phyloP scores from a whole-genome alignment of 1,139 yeast genomes.

The Arxiozyma bovina region DNA sequence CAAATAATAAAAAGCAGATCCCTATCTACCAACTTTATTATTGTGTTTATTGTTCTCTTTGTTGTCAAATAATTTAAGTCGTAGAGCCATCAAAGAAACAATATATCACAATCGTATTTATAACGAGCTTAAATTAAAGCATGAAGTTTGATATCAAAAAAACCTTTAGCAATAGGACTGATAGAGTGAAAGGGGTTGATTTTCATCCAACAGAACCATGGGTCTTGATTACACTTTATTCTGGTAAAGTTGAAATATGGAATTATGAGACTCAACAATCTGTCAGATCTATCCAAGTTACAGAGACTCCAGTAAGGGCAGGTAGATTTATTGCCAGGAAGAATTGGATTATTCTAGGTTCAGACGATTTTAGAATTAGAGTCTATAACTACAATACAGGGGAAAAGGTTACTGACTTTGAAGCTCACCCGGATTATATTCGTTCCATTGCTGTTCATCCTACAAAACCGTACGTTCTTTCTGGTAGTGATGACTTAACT shows the following conservation, averaged over 20 bases:
- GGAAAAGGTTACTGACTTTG: slow-evolving; percentile 88
- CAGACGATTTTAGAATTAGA: slow-evolving; percentile 90
- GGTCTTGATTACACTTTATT: slow-evolving; percentile 79
- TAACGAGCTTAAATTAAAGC: slow-evolving; percentile 2
- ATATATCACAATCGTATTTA: slow-evolving; percentile 5
- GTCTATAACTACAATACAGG: slow-evolving; percentile 93
- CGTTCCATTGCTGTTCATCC: slow-evolving; percentile 93
- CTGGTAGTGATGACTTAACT: slow-evolving; percentile 88
- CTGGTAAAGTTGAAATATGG: slow-evolving; percentile 82
- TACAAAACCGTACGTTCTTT: slow-evolving; percentile 75
- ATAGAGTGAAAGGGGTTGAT: slow-evolving; percentile 95
- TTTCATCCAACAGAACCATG: slow-evolving; percentile 98
- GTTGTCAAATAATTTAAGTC: too few species aligned
- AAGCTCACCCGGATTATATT: slow-evolving; percentile 96
- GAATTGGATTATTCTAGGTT: slow-evolving; percentile 94
- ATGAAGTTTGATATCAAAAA: slow-evolving; percentile 28
- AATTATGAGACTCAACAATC: slow-evolving; percentile 70
- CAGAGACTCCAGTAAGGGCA: slow-evolving; percentile 91
- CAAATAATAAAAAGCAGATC: too few species aligned
- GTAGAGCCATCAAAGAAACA: not conserved
- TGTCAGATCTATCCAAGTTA: slow-evolving; percentile 71
- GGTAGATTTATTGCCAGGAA: slow-evolving; percentile 93
- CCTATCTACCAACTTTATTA: not conserved
- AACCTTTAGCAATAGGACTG: slow-evolving; percentile 48
- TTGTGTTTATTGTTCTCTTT: not conserved